Percentiles rank a stretch among this genome's conserved stretches.
Conservation (phyloP, 495 filamentous ascomycete species). For the Aspergillus incahuasiensis region DNA sequence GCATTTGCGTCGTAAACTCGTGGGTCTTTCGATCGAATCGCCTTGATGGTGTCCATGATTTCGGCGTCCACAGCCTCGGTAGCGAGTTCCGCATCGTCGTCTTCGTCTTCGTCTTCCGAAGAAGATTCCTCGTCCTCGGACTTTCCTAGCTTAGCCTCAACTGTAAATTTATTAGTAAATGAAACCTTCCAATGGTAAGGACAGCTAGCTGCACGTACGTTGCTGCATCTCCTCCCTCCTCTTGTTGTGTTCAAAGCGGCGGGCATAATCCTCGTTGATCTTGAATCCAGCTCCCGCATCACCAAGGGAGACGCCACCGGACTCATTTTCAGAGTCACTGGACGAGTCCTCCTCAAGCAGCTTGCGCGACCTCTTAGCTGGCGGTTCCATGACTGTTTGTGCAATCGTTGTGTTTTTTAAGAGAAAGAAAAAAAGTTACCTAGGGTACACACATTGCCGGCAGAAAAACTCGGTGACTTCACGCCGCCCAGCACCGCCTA, state of each 20-base stretch:
- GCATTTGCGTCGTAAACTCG: conserved; percentile 75
- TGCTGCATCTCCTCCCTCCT: conserved; percentile 84
- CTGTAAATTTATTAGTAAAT: conserved; percentile 35
- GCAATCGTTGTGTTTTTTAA: conserved; percentile 1
- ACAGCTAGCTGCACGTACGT: conserved; percentile 47
- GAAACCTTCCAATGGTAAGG: not conserved
- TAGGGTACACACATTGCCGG: too few species aligned
- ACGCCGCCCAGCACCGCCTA: conserved; percentile 11
- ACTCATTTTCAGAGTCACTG: conserved; percentile 54
- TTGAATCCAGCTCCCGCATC: conserved; percentile 52
- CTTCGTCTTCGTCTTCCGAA: conserved; percentile 68
- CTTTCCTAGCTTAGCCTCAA: conserved; percentile 82
- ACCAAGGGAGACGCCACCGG: conserved; percentile 40
- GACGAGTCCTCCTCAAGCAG: conserved; percentile 49
- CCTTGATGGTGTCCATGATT: conserved; percentile 76
- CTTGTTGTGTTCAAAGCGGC: conserved; percentile 92
- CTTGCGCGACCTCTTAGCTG: conserved; percentile 42
- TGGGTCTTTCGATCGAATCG: conserved; percentile 85
- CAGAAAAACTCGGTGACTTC: not conserved
- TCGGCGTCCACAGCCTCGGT: conserved; percentile 80
- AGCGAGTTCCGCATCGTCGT: conserved; percentile 80
- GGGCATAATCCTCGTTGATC: conserved; percentile 87
- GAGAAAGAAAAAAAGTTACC: conserved; percentile 22
- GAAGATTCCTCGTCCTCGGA: conserved; percentile 26
- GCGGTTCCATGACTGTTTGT: conserved; percentile 35